Evolutionary conservation across 2,329 filamentous ascomycete species (phyloP).

Genomic region (Xylariaceae sp.): DNA sequence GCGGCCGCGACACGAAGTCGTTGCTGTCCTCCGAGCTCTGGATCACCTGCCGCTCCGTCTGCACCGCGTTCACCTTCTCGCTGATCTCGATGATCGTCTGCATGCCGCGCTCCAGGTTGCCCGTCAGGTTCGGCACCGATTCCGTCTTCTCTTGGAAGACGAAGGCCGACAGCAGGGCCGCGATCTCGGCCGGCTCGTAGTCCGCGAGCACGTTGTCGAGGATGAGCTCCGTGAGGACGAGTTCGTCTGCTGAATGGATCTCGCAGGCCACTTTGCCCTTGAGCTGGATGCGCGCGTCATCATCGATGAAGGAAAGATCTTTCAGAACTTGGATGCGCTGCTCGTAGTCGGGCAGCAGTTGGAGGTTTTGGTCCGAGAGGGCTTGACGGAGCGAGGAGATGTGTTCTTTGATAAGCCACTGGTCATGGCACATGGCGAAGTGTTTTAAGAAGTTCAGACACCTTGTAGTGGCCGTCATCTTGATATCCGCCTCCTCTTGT

Average conservation of each 20-base stretch:
- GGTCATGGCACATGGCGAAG: constrained; percentile 93
- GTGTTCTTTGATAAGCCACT: constrained; percentile 94
- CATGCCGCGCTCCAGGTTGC: constrained; percentile 78
- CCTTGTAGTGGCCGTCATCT: constrained; percentile 64
- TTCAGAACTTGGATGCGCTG: constrained; percentile 90
- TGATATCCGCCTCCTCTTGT: constrained; percentile 64
- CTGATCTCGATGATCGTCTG: constrained; percentile 87
- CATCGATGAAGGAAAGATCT: constrained; percentile 90
- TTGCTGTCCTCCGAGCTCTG: constrained; percentile 87
- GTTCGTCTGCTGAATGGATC: constrained; percentile 94
- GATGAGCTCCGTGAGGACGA: constrained; percentile 93
- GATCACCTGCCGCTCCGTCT: constrained; percentile 90
- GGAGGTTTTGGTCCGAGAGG: constrained; percentile 94
- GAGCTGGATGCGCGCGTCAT: constrained; percentile 82
- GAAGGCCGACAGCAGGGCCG: constrained; percentile 88
- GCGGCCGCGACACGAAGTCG: constrained; percentile 83
- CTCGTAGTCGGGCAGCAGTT: constrained; percentile 94
- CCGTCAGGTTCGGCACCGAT: constrained; percentile 76
- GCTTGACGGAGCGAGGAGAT: constrained; percentile 84
- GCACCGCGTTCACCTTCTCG: constrained; percentile 88
- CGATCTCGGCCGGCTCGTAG: constrained; percentile 95
- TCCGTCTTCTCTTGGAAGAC: constrained; percentile 98
- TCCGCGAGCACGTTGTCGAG: constrained; percentile 95
- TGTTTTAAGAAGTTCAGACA: constrained; percentile 88
- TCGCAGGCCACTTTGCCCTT: constrained; percentile 99